Evolutionary conservation across 1,284 basidiomycete species (phyloP).

Genomic region (Cryptococcus neoformans): DNA sequence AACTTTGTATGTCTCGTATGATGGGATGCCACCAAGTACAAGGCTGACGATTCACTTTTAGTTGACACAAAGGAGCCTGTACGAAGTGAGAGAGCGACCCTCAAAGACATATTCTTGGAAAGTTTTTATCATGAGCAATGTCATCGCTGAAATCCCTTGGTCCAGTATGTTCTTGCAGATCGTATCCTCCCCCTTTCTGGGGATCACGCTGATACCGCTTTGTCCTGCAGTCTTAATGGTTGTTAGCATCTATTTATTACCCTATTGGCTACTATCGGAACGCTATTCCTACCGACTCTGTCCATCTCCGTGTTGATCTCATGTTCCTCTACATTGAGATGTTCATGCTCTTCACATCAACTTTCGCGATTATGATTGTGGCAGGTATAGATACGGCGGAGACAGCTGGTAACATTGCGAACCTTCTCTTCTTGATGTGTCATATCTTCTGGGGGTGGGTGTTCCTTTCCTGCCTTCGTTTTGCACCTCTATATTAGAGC

Average conservation of each 20-base stretch:
- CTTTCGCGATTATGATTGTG: constrained; percentile 47
- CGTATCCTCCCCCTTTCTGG: no score
- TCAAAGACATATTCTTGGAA: constrained; percentile 82
- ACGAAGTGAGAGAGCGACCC: constrained; percentile 68
- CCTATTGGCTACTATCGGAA: constrained; percentile 49
- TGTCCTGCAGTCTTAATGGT: constrained; percentile 56
- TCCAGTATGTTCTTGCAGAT: no score
- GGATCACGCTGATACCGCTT: no score
- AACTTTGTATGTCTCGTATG: no score
- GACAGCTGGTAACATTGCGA: constrained; percentile 50
- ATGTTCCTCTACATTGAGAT: constrained; percentile 43
- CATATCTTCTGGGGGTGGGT: constrained; percentile 50
- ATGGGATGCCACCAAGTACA: no score
- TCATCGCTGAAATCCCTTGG: constrained; percentile 49
- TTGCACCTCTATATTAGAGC: constrained; percentile 22
- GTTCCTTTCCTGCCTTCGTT: not conserved
- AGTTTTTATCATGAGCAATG: constrained; percentile 55
- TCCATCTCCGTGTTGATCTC: constrained; percentile 38
- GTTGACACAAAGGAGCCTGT: constrained; percentile 57
- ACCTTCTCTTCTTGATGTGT: constrained; percentile 49
- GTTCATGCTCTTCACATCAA: constrained; percentile 50
- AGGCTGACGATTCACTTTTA: no score
- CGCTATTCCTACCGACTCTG: constrained; percentile 38
- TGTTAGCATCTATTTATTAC: constrained; percentile 50
- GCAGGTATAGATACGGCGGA: constrained; percentile 47